Base-by-base conservation (phyloP, 2,329 filamentous ascomycete species). In the Diaporthe capsici region DNA sequence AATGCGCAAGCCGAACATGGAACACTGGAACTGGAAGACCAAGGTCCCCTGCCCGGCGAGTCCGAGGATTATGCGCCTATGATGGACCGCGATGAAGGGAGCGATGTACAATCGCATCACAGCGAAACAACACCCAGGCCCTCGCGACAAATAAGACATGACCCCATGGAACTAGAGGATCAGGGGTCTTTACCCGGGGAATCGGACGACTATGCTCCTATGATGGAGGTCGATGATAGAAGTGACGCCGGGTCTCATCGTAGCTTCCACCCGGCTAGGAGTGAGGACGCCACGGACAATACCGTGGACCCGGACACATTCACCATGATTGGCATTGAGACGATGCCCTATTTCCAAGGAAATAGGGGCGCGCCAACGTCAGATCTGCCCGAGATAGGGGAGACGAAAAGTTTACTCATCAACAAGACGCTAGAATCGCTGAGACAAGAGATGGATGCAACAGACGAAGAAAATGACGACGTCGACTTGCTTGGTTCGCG, bases 261-360 rank as follows among this genome's bases (percentile, higher is more conserved):
- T 57, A 76, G 57, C 49, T 77, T 72, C n/a, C 70, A 60, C 57
- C 75, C 57, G 28, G 58, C 60, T 10, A 70, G 47, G 51, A 76
- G 75, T 53, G 71, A 73, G 42, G 81, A 82, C 34, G 82, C 83
- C 25, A 78, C 76, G 6, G 80, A 80, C 51, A 79, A 81, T 22
- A 80, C 80, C 39, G 81, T 79, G 75, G 83, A 83, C 3, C 83
- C 82, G 22, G 89, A 91, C 76, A 88, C 88, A 53, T 91, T 91
- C 77, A 91, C 89, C 80, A 91, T 91, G 88, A 91, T 91, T 74
- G 88, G 89, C 44, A 86, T 90, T 76, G 86, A 89, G 61, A 89
- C 88, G 2, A 83, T 91, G 25, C 88, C 87, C 3, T 89, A 88
- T 0, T 83, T 90, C 73, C 86, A 87, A 49, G 85, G 83, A 2